Percentiles rank a stretch among this genome's conserved stretches.
phyloP scores from a whole-genome alignment of 148 eudicot species.

The Rhododendron vialii region DNA sequence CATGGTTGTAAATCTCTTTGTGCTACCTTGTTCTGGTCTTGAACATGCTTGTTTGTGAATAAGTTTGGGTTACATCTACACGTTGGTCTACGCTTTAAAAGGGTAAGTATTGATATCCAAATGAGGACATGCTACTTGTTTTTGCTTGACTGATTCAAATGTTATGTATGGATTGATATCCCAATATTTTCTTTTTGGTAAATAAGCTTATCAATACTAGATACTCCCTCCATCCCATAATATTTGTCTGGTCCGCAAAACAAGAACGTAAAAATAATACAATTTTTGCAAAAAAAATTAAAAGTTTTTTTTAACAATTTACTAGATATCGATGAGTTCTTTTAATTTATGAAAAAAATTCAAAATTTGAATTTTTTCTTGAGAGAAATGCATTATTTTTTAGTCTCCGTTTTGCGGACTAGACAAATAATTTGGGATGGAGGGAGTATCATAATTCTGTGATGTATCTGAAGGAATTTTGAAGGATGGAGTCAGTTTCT shows the following conservation, averaged over 20 bases:
- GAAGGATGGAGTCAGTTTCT: neutral
- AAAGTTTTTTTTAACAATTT: too few relatives aligned
- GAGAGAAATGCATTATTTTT: too few relatives aligned
- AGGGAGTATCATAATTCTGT: neutral
- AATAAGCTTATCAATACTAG: neutral
- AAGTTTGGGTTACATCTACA: neutral
- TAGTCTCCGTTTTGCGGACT: too few relatives aligned
- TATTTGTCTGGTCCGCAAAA: too few relatives aligned
- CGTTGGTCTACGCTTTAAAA: neutral
- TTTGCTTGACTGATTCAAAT: neutral
- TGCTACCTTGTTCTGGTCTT: neutral
- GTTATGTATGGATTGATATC: neutral
- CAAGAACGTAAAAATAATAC: too few relatives aligned
- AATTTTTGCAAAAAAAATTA: too few relatives aligned
- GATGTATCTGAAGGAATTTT: neutral
- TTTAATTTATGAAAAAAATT: too few relatives aligned
- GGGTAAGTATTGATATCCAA: too few relatives aligned
- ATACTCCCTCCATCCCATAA: too few relatives aligned
- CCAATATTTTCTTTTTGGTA: neutral
- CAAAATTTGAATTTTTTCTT: too few relatives aligned
- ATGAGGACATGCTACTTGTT: neutral
- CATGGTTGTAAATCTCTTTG: slow-evolving; percentile 53
- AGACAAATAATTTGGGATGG: too few relatives aligned
- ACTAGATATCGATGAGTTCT: too few relatives aligned
- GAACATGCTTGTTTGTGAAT: slow-evolving; percentile 2